Evolutionary conservation across 169 alveolate species (phyloP).

Genomic region (Perkinsus chesapeaki): DNA sequence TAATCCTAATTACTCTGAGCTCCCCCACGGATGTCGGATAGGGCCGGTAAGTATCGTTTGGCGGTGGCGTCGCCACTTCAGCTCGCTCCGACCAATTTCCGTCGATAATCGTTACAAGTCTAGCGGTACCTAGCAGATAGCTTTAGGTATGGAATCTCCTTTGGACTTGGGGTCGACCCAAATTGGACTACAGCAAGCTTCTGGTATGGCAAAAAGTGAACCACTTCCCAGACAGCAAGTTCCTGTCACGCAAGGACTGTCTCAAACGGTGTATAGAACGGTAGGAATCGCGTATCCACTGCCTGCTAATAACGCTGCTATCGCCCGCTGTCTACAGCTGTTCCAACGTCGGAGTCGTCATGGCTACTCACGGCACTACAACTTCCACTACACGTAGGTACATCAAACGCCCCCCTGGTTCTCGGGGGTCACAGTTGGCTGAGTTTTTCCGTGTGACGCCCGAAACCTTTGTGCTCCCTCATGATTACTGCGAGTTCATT

Average conservation of each 20-base stretch:
- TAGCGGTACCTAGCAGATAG: neutral
- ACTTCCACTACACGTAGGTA: conserved; percentile 24
- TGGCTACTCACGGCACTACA: neutral
- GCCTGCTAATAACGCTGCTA: too few relatives aligned
- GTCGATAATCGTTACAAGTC: neutral
- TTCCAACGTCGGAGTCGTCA: neutral
- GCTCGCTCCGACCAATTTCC: neutral
- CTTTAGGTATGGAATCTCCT: conserved; percentile 56
- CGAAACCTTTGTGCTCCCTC: conserved; percentile 59
- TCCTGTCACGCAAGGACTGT: conserved; percentile 58
- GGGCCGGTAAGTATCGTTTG: neutral
- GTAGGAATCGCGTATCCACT: too few relatives aligned
- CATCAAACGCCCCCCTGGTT: conserved; percentile 39
- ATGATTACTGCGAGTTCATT: conserved; percentile 58
- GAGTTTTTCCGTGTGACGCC: conserved; percentile 48
- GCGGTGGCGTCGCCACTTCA: too few relatives aligned
- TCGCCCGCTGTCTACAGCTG: too few relatives aligned
- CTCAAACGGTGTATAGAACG: conserved; percentile 57
- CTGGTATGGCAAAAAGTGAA: conserved; percentile 58
- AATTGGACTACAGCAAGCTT: conserved; percentile 53
- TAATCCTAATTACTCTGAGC: conserved; percentile 50
- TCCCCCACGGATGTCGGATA: conserved; percentile 52
- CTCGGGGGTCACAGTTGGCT: conserved; percentile 22
- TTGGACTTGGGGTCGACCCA: conserved; percentile 70
- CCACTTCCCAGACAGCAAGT: conserved; percentile 57